Base-by-base conservation (phyloP, 352 stramenopile species). In the Phytopythium boreale region DNA sequence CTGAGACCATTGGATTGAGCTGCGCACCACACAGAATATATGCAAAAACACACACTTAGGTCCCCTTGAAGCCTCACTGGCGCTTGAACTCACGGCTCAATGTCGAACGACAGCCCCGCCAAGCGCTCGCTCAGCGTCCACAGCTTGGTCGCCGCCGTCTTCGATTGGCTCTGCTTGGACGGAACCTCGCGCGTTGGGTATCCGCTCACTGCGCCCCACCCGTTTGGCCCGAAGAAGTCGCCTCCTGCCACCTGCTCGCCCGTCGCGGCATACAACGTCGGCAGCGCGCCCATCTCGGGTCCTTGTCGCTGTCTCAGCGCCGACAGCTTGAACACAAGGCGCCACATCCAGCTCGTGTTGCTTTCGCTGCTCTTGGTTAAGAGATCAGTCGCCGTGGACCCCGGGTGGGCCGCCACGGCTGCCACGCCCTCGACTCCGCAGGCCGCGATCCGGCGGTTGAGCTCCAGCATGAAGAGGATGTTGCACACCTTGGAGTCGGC, bases 401-500 rank as follows among this genome's bases (percentile, higher is more conserved):
- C 80, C 0, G 80, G 79, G 51, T 87, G 78, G 1, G 56, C 70
- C 3, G 69, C 69, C 9, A 76, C 65, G 5, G 64, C 59, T 22
- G 56, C 52, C n/a, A 85, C 65, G 9, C 58, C 66, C 7, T 64
- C 50, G 24, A 80, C 49, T 9, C 70, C 66, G 6, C 60, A 51
- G 6, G 55, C 61, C 2, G 74, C 61, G 29, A 87, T 60, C 4
- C 79, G 72, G 19, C 74, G 68, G 22, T 80, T 51, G 12, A 88
- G 67, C 58, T 87, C 77, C 0, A 72, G 58, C 20, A 75, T 82
- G 63, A 87, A 88, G 37, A 90, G 73, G n/a, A 87, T 44, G 69
- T 85, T 90, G 63, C 53, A 77, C 11, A 90, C 58, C 64, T 90
- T 90, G 9, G 76, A 77, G 37, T 80, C 76, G 12, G 51, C 44